Conservation (phyloP, 176 grass and related monocot species). For the Tillandsia leiboldiana region DNA sequence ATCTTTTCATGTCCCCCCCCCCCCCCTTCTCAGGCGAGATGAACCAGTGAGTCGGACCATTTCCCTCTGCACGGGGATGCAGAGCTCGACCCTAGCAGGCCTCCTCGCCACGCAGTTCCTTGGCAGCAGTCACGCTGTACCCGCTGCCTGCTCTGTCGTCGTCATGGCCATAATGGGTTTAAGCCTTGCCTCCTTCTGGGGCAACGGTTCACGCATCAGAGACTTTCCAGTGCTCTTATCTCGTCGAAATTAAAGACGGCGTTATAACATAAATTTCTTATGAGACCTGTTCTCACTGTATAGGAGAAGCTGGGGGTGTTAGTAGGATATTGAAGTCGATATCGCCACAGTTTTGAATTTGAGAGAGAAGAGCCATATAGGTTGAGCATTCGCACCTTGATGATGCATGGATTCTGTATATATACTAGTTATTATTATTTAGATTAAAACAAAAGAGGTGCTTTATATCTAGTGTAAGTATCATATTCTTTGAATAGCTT, state of each 20-base stretch:
- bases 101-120: conserved; percentile 87
- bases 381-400: too few relatives aligned
- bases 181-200: conserved; percentile 79
- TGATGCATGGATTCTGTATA: too few relatives aligned
- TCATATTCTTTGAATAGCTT: too few relatives aligned
- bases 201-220: conserved; percentile 47
- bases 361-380: too few relatives aligned
- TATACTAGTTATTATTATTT: too few relatives aligned
- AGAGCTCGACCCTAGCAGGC: conserved; percentile 88
- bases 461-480: too few relatives aligned
- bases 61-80: conserved; percentile 89
- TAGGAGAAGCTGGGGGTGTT: too few relatives aligned
- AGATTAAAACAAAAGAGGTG: too few relatives aligned
- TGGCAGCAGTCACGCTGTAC: conserved; percentile 79
- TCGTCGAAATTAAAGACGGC: conserved; percentile 4
- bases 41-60: conserved; percentile 66
- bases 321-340: too few relatives aligned
- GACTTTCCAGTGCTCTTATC: conserved; percentile 21
- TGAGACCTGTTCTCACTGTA: too few relatives aligned
- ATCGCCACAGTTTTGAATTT: too few relatives aligned
- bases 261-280: too few relatives aligned
- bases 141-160: conserved; percentile 79
- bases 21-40: conserved; percentile 42
- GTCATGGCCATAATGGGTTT: conserved; percentile 90
- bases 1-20: not conserved